These are phyloP conservation scores for Cystobasidium pallidum DNA, from an alignment of 1,284 basidiomycete genomes.

Conservation along the genomic window DNA sequence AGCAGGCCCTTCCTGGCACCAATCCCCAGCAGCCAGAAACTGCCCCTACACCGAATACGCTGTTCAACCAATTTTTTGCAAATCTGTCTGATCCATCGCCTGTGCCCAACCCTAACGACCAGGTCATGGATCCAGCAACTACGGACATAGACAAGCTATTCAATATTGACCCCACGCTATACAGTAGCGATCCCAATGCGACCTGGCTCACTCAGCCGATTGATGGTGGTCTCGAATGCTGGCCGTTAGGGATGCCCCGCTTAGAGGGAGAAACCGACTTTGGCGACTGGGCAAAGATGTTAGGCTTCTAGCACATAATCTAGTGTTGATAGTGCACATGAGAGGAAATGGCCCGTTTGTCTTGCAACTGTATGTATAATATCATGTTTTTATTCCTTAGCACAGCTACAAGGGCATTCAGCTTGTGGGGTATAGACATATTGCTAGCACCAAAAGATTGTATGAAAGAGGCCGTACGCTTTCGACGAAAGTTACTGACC, in stretches of 20 bases:
- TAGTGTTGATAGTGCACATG: no score
- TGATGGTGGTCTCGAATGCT: constrained; percentile 31
- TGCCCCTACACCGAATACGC: constrained; percentile 37
- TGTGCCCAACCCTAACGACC: neutral
- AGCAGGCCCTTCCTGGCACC: neutral
- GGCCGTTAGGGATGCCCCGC: constrained; percentile 19
- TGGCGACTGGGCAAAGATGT: constrained; percentile 37
- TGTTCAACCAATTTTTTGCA: constrained; percentile 40
- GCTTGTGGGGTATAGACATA: neutral
- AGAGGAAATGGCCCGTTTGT: no score
- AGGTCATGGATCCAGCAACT: constrained; percentile 16
- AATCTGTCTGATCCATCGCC: constrained; percentile 12
- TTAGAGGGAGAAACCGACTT: constrained; percentile 40
- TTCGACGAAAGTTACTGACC: neutral
- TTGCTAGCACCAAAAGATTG: neutral
- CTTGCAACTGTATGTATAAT: no score
- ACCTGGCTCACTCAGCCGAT: constrained; percentile 36
- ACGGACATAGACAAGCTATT: constrained; percentile 32
- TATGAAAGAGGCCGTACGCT: neutral
- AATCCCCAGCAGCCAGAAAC: constrained; percentile 3
- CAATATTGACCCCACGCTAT: constrained; percentile 28
- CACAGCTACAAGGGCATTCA: neutral
- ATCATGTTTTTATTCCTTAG: neutral
- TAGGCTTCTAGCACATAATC: constrained; percentile 14
- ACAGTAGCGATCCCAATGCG: constrained; percentile 26